These are phyloP conservation scores for Colletotrichum cuscutae DNA, from an alignment of 2,329 filamentous ascomycete genomes.

Conservation along the genomic window DNA sequence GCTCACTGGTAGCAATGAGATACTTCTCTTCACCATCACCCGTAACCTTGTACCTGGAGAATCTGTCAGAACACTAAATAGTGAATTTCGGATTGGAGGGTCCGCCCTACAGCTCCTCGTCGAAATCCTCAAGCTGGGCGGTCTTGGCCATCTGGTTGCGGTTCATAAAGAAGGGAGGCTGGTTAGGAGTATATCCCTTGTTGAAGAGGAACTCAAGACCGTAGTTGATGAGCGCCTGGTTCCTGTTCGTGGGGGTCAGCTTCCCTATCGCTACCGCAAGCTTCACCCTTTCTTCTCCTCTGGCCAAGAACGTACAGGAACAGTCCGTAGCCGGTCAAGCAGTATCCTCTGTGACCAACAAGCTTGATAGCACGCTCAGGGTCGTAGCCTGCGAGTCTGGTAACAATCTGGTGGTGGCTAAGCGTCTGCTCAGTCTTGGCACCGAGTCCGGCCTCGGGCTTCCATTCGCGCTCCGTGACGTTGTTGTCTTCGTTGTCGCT, in stretches of 20 bases:
- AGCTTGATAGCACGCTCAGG: constrained; percentile 93
- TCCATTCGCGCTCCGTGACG: constrained; percentile 79
- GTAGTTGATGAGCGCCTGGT: constrained; percentile 95
- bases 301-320: constrained; percentile 63
- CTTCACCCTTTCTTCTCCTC: constrained; percentile 15
- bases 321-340: constrained; percentile 87
- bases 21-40: constrained; percentile 91
- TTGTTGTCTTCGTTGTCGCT: constrained; percentile 91
- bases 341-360: constrained; percentile 94
- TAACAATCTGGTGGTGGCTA: constrained; percentile 94
- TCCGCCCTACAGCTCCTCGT: constrained; percentile 77
- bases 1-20: constrained; percentile 78
- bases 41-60: constrained; percentile 82
- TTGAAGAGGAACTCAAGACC: constrained; percentile 87
- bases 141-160: constrained; percentile 95
- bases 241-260: constrained; percentile 48
- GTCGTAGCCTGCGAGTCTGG: constrained; percentile 89
- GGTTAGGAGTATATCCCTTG: constrained; percentile 77
- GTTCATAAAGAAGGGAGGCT: constrained; percentile 37
- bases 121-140: constrained; percentile 95
- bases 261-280: constrained; percentile 23
- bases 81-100: not conserved
- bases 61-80: not conserved
- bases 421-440: constrained; percentile 74
- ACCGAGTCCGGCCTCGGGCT: constrained; percentile 78